Conservation (phyloP, 2,329 filamentous ascomycete species). For the Aspergillus luchuensis region DNA sequence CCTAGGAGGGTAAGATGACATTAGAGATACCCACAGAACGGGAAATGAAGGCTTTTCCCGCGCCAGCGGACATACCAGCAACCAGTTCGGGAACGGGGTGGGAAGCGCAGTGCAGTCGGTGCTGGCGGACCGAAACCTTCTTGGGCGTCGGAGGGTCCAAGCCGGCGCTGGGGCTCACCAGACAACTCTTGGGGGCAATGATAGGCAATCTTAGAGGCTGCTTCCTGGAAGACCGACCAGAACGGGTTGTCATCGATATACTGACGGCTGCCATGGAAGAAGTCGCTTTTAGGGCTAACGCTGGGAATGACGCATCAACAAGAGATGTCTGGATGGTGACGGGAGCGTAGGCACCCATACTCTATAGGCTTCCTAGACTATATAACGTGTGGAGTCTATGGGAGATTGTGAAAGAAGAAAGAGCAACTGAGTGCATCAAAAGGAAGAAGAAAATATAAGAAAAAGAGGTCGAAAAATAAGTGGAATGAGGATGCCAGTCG, state of each 20-base stretch:
- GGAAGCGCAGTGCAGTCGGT: constrained; percentile 51
- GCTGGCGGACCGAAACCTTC: constrained; percentile 36
- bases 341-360: not conserved
- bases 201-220: constrained; percentile 43
- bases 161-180: constrained; percentile 24
- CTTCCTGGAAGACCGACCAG: constrained; percentile 40
- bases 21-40: constrained; percentile 11
- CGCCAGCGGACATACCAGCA: constrained; percentile 49
- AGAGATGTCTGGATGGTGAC: not conserved
- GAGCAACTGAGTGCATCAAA: not conserved
- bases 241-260: constrained; percentile 41
- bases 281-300: not conserved
- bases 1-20: constrained; percentile 30
- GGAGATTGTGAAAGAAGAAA: too few species aligned
- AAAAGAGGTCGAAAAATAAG: not conserved
- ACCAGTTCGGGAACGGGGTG: constrained; percentile 56
- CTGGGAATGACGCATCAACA: not conserved
- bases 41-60: not conserved
- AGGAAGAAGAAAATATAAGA: not conserved
- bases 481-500: not conserved
- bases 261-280: constrained; percentile 36
- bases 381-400: not conserved
- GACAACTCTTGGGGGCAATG: constrained; percentile 50
- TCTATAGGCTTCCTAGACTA: not conserved
- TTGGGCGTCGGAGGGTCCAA: constrained; percentile 27